Percentiles rank a stretch among this genome's conserved stretches.
phyloP scores from a whole-genome alignment of 1,139 yeast genomes.

The Pichia sp. region DNA sequence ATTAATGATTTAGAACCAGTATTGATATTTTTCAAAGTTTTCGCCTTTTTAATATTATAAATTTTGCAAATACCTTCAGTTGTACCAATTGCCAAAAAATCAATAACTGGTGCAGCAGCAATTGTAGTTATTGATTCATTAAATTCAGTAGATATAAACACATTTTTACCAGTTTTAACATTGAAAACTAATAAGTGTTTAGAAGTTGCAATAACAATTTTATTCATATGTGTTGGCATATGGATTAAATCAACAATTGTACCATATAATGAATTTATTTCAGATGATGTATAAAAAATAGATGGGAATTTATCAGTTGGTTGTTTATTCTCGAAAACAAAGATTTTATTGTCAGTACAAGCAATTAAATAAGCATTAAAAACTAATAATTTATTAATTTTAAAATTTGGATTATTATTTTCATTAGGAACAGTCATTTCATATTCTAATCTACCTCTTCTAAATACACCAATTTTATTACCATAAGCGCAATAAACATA shows the following conservation, averaged over 20 bases:
- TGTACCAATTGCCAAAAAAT: slow-evolving; percentile 74
- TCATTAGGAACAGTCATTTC: slow-evolving; percentile 35
- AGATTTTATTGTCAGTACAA: slow-evolving; percentile 47
- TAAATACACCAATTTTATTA: slow-evolving; percentile 66
- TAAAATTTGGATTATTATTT: slow-evolving; percentile 28
- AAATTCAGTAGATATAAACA: slow-evolving; percentile 55
- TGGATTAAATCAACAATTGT: slow-evolving; percentile 65
- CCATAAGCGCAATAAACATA: slow-evolving; percentile 76
- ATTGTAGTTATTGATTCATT: slow-evolving; percentile 51
- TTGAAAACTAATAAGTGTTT: slow-evolving; percentile 56
- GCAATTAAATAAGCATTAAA: slow-evolving; percentile 81
- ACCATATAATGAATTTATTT: slow-evolving; percentile 58
- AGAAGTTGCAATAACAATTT: slow-evolving; percentile 71
- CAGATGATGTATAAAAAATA: slow-evolving; percentile 60
- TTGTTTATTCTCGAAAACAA: slow-evolving; percentile 54
- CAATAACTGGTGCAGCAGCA: slow-evolving; percentile 82
- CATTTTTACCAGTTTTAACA: slow-evolving; percentile 67
- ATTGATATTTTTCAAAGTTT: slow-evolving; percentile 49
- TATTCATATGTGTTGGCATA: slow-evolving; percentile 89
- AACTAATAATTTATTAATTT: slow-evolving; percentile 45
- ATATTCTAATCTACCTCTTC: slow-evolving; percentile 71
- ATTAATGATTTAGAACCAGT: slow-evolving; percentile 50
- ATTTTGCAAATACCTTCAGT: slow-evolving; percentile 59
- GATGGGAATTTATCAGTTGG: slow-evolving; percentile 42
- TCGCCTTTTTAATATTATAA: slow-evolving; percentile 65